Base-by-base conservation (phyloP, 352 stramenopile species). In the Blastocystis sp. region DNA sequence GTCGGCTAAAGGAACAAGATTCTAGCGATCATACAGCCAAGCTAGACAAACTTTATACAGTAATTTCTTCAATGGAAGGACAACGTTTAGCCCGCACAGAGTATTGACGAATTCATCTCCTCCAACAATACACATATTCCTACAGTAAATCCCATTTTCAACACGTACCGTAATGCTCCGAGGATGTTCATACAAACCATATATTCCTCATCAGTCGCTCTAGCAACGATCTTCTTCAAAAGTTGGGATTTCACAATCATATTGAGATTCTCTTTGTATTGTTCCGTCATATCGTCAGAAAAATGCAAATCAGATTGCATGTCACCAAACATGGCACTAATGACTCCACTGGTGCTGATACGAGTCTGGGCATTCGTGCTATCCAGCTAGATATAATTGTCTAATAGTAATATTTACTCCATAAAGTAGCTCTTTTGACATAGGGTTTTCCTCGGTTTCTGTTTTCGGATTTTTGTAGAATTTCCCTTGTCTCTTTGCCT, bases 161-260 rank as follows among this genome's bases (percentile, higher is more conserved):
- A n/a, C 37, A 81, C 18, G 8, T 65, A 81, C 70, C 70, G 20
- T 9, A 81, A 39, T 5, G 70, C 70, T 13, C 70, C 70, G 18
- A 81, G 70, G 3, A 81, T 81, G 45, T 81, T 81, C 70, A 81
- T 81, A 45, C 70, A 81, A 20, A 81, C 70, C 24, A 81, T n/a
- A 41, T 63, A 65, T 39, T 63, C 43, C 26, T 20, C 65, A 65
- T 81, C 70, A 3, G 70, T 81, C 16, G 70, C 45, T 81, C 70
- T 81, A 3, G 20, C 43, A 26, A 81, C 65, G 37, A 81, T 81
- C 70, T 81, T 81, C 70, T 81, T 81, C 45, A 81, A 26, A 24
- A 81, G 70, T 7, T 47, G 43, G 2, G 70, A 81, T 45, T 81
- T 63, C 18, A 65, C 50, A 20, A 81, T 41, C 55, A 81, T 50